Evolutionary conservation across 225 moss, liverwort and hornwort genomes (phyloP), one percentile per base, ranked within the genome.

Genomic region (Climacium dendroides): DNA sequence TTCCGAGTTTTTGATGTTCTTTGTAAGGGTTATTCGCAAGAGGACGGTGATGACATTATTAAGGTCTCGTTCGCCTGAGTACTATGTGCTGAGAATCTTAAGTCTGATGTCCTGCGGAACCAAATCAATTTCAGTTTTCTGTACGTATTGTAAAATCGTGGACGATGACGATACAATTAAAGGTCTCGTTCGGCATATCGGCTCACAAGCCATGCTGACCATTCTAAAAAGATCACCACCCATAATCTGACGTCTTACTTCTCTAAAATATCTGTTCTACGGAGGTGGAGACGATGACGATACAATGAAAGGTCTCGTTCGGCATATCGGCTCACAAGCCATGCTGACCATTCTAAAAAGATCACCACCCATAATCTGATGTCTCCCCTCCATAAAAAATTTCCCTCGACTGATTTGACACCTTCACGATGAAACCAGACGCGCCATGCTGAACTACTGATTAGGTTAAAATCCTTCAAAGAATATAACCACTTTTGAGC

Each of bases 41-140:
- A 88, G 92, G 90, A 90, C 89, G 34, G 85, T 85, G 94, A 92
- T 87, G 92, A 88, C 47, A 75, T 45, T 78, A 78, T 88, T 87
- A 93, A 90, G 93, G 90, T 92, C 91, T 94, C 88, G 92, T 92
- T 93, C 91, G 92, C 79, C 93, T 91, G 91, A 93, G 79, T 85
- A 78, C 50, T 10, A 41, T 24, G 80, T 94, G 90, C 83, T 92
- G 90, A 90, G 89, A 90, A 87, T 87, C 89, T 88, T 91, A 90
- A 89, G 75, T 74, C 89, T 91, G 92, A 92, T 87, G 89, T 92
- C 83, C 78, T 13, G 43, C 35, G 13, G 39, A 43, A 2, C 13
- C 9, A 7, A 45, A 9, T 35, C 20, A 22, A 1, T 25, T 15
- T 28, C 9, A 26, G 48, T 26, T 62, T 71, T 32, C 11, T 50